Evolutionary conservation across 169 alveolate genomes (phyloP), one percentile per base, ranked within the genome.

Genomic region (Eimeria mitis): DNA sequence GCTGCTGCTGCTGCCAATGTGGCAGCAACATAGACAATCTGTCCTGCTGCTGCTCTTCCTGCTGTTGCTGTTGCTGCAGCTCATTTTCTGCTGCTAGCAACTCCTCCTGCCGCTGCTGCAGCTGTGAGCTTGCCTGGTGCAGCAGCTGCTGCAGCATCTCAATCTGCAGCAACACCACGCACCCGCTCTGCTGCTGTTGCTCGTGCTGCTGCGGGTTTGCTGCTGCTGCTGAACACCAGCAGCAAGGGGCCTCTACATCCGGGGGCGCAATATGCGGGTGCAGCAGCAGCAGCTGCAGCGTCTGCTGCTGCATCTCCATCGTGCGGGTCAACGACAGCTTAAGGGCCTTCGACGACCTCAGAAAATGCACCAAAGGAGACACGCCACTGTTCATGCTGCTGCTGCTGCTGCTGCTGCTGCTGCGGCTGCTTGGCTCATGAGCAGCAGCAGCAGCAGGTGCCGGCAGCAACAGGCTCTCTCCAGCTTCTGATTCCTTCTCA

Each of bases 251-350:
- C 7, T 83, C 91, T 28, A 59, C 11, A 34, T 47, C 73, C 7
- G 91, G 91, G 19, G 91, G 91, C 6, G 91, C 75, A 37, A 83
- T n/a, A 21, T 54, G 91, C 16, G 91, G 91, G 76, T 83, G 91
- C 91, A 83, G 56, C 76, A 83, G 91, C 76, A 83, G 91, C 91
- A 83, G 91, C 76, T 83, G 91, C 91, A 83, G 91, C 44, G 91
- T 54, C 56, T 83, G 91, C 76, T 83, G 91, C 91, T 83, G 91
- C 75, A 56, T 47, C 91, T 83, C 91, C 76, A 83, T 83, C 34
- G 91, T 83, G 34, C 42, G 91, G 21, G 91, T 25, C 31, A 83
- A 76, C 6, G 91, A 83, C 59, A 52, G 34, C 59, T 83, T 83
- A n/a, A 83, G 54, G 42, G 76, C 13, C 59, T 83, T 83, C 3